Evolutionary conservation across 2,329 filamentous ascomycete genomes (phyloP).

Genomic region (Cordyceps cateniannulata): DNA sequence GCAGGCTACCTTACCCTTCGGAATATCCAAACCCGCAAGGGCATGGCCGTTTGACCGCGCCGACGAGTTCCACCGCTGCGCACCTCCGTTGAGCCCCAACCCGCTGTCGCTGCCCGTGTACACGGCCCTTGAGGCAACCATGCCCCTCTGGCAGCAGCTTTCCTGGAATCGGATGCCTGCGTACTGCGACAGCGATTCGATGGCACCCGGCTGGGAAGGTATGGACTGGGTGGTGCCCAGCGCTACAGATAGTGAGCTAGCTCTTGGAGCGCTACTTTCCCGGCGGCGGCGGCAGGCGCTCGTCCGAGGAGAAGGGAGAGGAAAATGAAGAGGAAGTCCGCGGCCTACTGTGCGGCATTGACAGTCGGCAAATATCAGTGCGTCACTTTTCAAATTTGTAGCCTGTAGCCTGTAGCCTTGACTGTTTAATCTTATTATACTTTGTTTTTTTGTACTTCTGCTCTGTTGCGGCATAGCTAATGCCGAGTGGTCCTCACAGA

Average conservation of each 20-base stretch:
- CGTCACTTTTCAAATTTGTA: neutral
- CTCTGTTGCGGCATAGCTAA: neutral
- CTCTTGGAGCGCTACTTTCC: too few species aligned
- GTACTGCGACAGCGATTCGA: neutral
- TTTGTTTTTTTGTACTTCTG: neutral
- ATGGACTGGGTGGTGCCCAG: too few species aligned
- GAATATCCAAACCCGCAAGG: neutral
- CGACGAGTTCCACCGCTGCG: neutral
- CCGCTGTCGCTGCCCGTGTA: neutral
- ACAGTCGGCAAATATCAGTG: neutral
- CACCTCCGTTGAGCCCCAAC: too few species aligned
- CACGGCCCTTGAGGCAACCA: neutral
- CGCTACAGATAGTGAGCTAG: too few species aligned
- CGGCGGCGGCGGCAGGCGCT: too few species aligned
- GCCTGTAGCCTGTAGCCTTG: too few species aligned
- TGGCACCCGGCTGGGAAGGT: neutral
- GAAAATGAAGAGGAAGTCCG: too few species aligned
- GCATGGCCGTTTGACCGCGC: neutral
- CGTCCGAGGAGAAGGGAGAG: too few species aligned
- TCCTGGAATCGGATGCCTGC: neutral
- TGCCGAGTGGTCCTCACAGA: neutral
- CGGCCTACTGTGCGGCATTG: neutral
- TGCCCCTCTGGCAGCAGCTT: too few species aligned
- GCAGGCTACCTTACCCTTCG: neutral
- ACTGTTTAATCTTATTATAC: neutral